Evolutionary conservation across 2,329 filamentous ascomycete species (phyloP), one percentile per base, ranked within the genome.

Genomic region (Furcasterigmium sp.): DNA sequence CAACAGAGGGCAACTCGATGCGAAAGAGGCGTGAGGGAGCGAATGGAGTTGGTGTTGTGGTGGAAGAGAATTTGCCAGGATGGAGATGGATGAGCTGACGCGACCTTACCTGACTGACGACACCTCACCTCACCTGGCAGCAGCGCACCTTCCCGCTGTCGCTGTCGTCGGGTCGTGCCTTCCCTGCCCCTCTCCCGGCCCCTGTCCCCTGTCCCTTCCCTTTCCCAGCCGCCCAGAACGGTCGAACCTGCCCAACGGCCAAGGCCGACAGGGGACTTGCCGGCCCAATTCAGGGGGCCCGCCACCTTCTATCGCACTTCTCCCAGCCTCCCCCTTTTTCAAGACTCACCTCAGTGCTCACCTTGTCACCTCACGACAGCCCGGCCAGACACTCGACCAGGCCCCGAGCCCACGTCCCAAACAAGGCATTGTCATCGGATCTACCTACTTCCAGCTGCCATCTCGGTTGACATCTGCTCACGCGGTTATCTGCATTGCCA

Each of bases 151-250:
- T 26, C 23, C 11, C 23, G 11, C 23, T 26, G 23, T 7, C 30
- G 38, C 21, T 25, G 29, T 40, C 29, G 38, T 25, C 28, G 38
- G 28, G 26, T 25, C 29, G 38, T 14, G 26, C 38, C 29, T 40
- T 32, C 38, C 38, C 20, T 37, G 19, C 23, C 17, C 20, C 21
- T n/a, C 25, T 15, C 34, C 8, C 15, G 36, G 4, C 36, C 36
- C 36, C 36, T 38, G 36, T 38, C 36, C 38, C 38, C 29, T 18
- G 18, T 29, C 21, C 37, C 37, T 39, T 25, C 38, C 28, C 38
- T 19, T 30, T 40, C 26, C 18, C 29, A 21, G 29, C 28, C 38
- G 38, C 38, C 38, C 38, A 19, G 14, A n/a, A n/a, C n/a, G n/a
- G n/a, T n/a, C n/a, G n/a, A 26, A 26, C 23, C 23, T 26, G 23